Evolutionary conservation across 2,329 filamentous ascomycete species (phyloP).

Genomic region (Sporothrix phasma): DNA sequence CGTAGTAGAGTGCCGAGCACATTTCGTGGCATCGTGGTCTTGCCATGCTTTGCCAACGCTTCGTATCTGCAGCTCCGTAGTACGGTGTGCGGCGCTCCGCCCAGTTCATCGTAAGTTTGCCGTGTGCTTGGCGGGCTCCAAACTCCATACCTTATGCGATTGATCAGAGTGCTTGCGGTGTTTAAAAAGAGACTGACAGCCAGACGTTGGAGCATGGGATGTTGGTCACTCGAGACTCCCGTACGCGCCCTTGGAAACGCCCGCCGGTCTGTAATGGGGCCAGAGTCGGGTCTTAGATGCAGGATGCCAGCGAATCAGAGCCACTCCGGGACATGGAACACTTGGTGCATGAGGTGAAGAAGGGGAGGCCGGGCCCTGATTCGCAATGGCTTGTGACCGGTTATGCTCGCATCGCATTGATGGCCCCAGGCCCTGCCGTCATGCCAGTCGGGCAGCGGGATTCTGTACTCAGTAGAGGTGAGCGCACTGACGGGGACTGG

Average conservation of each 20-base stretch:
- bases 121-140: neutral
- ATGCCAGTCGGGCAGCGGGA: neutral
- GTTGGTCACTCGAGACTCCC: constrained; percentile 7
- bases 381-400: constrained; percentile 26
- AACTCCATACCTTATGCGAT: neutral
- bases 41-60: neutral
- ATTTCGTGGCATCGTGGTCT: neutral
- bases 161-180: constrained; percentile 10
- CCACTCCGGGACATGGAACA: constrained; percentile 31
- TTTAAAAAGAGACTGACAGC: constrained; percentile 1
- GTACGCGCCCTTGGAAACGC: constrained; percentile 36
- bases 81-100: neutral
- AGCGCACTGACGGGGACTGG: neutral
- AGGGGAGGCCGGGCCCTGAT: constrained; percentile 25
- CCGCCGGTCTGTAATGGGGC: constrained; percentile 24
- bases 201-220: constrained; percentile 6
- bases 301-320: constrained; percentile 31
- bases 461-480: neutral
- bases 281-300: constrained; percentile 21
- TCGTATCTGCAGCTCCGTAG: neutral
- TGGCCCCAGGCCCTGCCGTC: neutral
- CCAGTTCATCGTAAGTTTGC: constrained; percentile 3
- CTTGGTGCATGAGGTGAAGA: constrained; percentile 30
- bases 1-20: neutral
- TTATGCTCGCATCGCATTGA: constrained; percentile 22